phyloP scores from a whole-genome alignment of 768 basidiomycete genomes.

The Saitozyma podzolica region DNA sequence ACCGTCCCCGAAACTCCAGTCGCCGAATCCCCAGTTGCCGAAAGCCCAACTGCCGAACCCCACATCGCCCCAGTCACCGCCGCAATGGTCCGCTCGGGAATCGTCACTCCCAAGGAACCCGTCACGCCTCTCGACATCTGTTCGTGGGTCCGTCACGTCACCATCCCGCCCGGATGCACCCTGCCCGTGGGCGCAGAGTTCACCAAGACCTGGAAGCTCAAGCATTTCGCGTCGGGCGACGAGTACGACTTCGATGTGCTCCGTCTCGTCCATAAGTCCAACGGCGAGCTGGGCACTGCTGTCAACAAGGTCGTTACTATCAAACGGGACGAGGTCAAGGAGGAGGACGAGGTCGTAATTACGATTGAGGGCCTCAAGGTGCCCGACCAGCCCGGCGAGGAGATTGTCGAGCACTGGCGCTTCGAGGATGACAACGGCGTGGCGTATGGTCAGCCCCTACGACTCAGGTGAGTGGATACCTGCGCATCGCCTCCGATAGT shows the following conservation, averaged over 20 bases:
- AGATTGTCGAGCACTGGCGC: slow-evolving; percentile 41
- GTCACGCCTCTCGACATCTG: slow-evolving; percentile 39
- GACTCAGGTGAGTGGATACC: slow-evolving; percentile 37
- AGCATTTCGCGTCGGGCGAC: slow-evolving; percentile 47
- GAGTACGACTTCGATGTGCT: slow-evolving; percentile 34
- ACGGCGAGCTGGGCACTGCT: slow-evolving; percentile 13
- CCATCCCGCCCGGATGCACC: slow-evolving; percentile 45
- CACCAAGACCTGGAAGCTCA: slow-evolving; percentile 52
- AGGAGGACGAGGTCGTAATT: slow-evolving; percentile 38
- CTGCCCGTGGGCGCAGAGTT: slow-evolving; percentile 50
- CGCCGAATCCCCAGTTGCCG: too few relatives aligned
- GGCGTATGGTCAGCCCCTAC: slow-evolving; percentile 43
- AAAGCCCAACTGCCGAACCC: too few relatives aligned
- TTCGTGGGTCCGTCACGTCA: slow-evolving; percentile 45
- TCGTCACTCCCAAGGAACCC: slow-evolving; percentile 2
- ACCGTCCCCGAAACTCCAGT: too few relatives aligned
- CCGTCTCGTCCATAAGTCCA: slow-evolving; percentile 22
- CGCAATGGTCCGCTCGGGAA: too few relatives aligned
- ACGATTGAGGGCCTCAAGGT: slow-evolving; percentile 32
- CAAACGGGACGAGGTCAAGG: slow-evolving; percentile 24
- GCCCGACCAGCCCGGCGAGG: slow-evolving; percentile 32
- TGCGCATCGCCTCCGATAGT: neutral
- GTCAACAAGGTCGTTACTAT: slow-evolving; percentile 19
- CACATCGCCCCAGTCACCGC: too few relatives aligned
- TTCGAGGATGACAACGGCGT: slow-evolving; percentile 43